Evolutionary conservation across 78 protist genomes (phyloP).

Genomic region (Bigelowiella natans): DNA sequence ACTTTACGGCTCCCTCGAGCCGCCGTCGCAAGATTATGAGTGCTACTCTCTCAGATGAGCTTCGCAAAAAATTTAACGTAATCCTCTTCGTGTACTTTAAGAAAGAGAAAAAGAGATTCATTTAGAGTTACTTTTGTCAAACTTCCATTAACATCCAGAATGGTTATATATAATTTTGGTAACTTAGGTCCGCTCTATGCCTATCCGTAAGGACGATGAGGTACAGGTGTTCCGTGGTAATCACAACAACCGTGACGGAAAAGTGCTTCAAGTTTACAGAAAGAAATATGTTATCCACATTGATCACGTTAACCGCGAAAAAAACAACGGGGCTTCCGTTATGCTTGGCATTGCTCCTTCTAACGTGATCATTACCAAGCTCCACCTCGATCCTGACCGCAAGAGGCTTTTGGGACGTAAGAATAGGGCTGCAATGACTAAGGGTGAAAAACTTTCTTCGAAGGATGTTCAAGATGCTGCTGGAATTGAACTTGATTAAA

Average conservation of each 20-base stretch:
- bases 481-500: neutral
- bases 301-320: conserved; percentile 72
- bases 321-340: conserved; percentile 75
- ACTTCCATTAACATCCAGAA: neutral
- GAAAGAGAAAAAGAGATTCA: too few relatives aligned
- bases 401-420: conserved; percentile 74
- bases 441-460: neutral
- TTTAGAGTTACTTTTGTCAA: neutral
- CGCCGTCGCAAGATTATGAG: conserved; percentile 81
- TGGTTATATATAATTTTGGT: neutral
- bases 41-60: conserved; percentile 89
- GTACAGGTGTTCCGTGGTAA: conserved; percentile 79
- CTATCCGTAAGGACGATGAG: conserved; percentile 97
- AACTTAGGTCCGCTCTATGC: conserved; percentile 76
- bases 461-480: neutral
- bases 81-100: too few relatives aligned
- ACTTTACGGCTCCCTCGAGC: conserved; percentile 92
- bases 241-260: conserved; percentile 74
- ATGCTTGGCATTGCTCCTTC: conserved; percentile 60
- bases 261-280: conserved; percentile 79
- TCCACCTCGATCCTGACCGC: conserved; percentile 87
- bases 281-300: conserved; percentile 84
- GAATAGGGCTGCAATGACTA: conserved; percentile 3
- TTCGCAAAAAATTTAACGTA: conserved; percentile 84
- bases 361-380: conserved; percentile 78